phyloP scores from a whole-genome alignment of 1,284 basidiomycete species.

The Pascua guehoae region DNA sequence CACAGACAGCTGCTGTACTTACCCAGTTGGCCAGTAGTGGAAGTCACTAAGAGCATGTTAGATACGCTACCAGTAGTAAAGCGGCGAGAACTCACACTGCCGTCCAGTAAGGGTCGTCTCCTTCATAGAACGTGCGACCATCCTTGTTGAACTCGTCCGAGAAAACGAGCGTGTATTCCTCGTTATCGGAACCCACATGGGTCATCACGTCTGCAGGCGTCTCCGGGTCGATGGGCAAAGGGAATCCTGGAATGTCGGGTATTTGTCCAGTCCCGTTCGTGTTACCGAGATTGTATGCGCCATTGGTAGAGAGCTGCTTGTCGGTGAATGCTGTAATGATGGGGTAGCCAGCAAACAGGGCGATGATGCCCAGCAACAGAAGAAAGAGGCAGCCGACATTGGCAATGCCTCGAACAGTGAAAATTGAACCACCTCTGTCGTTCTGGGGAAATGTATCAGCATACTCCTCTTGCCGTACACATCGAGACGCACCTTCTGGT shows the following conservation, averaged over 20 bases:
- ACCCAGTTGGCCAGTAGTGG: constrained; percentile 64
- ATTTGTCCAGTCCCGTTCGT: constrained; percentile 60
- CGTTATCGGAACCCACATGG: constrained; percentile 43
- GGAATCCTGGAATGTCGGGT: constrained; percentile 59
- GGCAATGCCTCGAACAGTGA: constrained; percentile 66
- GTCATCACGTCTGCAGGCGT: constrained; percentile 56
- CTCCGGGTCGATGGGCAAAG: constrained; percentile 67
- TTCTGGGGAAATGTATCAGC: constrained; percentile 27
- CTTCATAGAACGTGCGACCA: constrained; percentile 69
- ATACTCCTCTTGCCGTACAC: no score
- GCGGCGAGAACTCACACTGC: constrained; percentile 29
- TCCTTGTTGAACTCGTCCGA: constrained; percentile 58
- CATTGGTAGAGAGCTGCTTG: constrained; percentile 39
- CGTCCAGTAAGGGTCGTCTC: constrained; percentile 53
- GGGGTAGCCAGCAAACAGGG: constrained; percentile 61
- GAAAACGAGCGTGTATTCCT: constrained; percentile 51
- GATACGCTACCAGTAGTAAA: neutral
- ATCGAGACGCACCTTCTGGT: constrained; percentile 52
- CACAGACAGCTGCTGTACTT: constrained; percentile 2
- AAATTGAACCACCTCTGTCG: constrained; percentile 61
- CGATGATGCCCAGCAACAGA: constrained; percentile 60
- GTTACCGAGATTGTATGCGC: constrained; percentile 57
- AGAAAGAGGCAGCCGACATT: constrained; percentile 74
- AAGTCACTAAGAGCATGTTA: constrained; percentile 51
- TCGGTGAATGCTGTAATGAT: constrained; percentile 47